A percentile compares a stretch with the other conserved stretches of the same genome.
Conservation (phyloP, 2,329 filamentous ascomycete species). For the Aaosphaeria pasadenensis region DNA sequence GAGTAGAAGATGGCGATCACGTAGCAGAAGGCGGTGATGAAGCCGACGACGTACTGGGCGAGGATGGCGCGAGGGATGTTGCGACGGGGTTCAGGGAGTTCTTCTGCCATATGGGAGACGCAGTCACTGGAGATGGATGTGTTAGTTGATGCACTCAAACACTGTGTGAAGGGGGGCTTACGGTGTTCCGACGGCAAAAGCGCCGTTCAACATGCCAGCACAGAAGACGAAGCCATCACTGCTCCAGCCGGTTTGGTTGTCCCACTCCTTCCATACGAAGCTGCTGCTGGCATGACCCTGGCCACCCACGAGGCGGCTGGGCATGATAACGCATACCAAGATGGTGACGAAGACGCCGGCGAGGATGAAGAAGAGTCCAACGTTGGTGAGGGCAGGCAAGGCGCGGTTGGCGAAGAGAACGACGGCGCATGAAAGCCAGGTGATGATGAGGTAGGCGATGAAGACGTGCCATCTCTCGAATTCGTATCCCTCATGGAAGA, state of each 20-base stretch:
- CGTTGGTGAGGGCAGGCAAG: slow-evolving; percentile 52
- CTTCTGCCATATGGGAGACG: slow-evolving; percentile 63
- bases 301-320: slow-evolving; percentile 36
- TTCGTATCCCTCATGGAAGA: slow-evolving; percentile 47
- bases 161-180: slow-evolving; percentile 11
- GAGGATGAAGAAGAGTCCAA: slow-evolving; percentile 54
- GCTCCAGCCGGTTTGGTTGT: slow-evolving; percentile 45
- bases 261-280: slow-evolving; percentile 48
- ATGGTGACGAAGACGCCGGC: slow-evolving; percentile 55
- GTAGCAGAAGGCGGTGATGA: slow-evolving; percentile 36
- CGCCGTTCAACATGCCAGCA: slow-evolving; percentile 65
- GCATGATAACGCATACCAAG: slow-evolving; percentile 56
- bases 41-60: slow-evolving; percentile 36
- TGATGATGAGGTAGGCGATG: slow-evolving; percentile 46
- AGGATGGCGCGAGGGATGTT: slow-evolving; percentile 43
- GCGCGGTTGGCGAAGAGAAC: slow-evolving; percentile 56
- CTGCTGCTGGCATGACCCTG: slow-evolving; percentile 38
- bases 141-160: not conserved
- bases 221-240: slow-evolving; percentile 63
- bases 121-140: slow-evolving; percentile 48
- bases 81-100: slow-evolving; percentile 30
- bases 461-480: slow-evolving; percentile 53
- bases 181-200: slow-evolving; percentile 64
- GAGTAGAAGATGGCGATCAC: slow-evolving; percentile 51
- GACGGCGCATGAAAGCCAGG: slow-evolving; percentile 44